phyloP scores from a whole-genome alignment of 2,329 filamentous ascomycete species.

The Colletotrichum australisinense region DNA sequence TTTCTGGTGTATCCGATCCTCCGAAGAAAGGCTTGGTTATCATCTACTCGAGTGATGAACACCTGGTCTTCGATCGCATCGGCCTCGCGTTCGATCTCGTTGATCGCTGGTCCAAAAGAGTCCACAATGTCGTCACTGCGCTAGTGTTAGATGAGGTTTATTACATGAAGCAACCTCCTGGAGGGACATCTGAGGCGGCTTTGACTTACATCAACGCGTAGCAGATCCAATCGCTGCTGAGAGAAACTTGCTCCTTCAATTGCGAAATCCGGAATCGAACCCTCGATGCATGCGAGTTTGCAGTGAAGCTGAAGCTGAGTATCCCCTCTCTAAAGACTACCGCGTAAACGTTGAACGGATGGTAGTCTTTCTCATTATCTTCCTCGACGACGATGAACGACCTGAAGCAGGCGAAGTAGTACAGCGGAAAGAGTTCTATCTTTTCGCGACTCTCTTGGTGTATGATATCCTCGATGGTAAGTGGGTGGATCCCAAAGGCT shows the following conservation, averaged over 20 bases:
- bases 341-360: constrained; percentile 96
- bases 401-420: constrained; percentile 98
- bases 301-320: constrained; percentile 91
- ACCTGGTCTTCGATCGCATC: constrained; percentile 96
- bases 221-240: constrained; percentile 98
- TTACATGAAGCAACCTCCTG: too few relatives aligned
- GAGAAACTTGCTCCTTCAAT: constrained; percentile 91
- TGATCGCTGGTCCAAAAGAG: constrained; percentile 90
- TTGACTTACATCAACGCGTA: constrained; percentile 89
- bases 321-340: constrained; percentile 96
- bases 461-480: constrained; percentile 96
- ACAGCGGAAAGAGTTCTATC: constrained; percentile 95
- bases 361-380: constrained; percentile 83
- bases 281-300: constrained; percentile 86
- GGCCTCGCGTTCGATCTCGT: constrained; percentile 86
- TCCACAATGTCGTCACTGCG: constrained; percentile 93
- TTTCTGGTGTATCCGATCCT: constrained; percentile 91
- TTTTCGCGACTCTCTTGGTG: constrained; percentile 97
- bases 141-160: neutral
- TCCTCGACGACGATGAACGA: constrained; percentile 87
- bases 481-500: constrained; percentile 93
- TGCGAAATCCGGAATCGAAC: constrained; percentile 93
- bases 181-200: too few relatives aligned
- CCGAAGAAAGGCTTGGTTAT: constrained; percentile 89
- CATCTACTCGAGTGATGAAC: constrained; percentile 89